Percentiles rank a stretch among this genome's conserved stretches.
Conservation (phyloP, 352 stramenopile species). For the Phytophthora nicotianae region DNA sequence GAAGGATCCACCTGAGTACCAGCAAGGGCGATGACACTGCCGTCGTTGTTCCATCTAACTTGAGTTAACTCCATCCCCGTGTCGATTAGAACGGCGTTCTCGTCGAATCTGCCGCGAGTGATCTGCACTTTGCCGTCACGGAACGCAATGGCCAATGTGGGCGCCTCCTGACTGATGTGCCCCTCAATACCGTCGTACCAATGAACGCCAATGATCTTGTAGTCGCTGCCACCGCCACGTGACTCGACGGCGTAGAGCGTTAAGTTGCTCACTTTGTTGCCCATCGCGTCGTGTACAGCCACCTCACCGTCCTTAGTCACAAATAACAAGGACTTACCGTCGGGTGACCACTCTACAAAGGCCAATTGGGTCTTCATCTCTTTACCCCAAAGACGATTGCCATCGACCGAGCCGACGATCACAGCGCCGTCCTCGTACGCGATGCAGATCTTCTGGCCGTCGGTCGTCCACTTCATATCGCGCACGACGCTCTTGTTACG, state of each 20-base stretch:
- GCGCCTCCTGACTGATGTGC: slow-evolving; percentile 87
- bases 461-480: slow-evolving; percentile 95
- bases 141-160: slow-evolving; percentile 92
- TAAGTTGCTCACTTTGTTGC: slow-evolving; percentile 86
- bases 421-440: slow-evolving; percentile 94
- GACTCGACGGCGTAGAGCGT: slow-evolving; percentile 79
- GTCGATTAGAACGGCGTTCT: slow-evolving; percentile 90
- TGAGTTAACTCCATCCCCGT: slow-evolving; percentile 88
- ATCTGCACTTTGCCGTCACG: slow-evolving; percentile 92
- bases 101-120: slow-evolving; percentile 85
- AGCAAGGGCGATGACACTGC: slow-evolving; percentile 89
- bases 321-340: slow-evolving; percentile 90
- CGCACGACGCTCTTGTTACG: slow-evolving; percentile 93
- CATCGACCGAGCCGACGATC: slow-evolving; percentile 94
- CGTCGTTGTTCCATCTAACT: slow-evolving; percentile 92
- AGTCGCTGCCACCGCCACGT: slow-evolving; percentile 43
- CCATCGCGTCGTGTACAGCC: slow-evolving; percentile 85
- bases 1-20: slow-evolving; percentile 58
- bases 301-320: slow-evolving; percentile 87
- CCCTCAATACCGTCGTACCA: slow-evolving; percentile 90
- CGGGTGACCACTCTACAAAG: slow-evolving; percentile 94
- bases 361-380: slow-evolving; percentile 92
- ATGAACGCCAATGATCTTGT: slow-evolving; percentile 84
- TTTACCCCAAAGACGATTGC: slow-evolving; percentile 94
- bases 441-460: slow-evolving; percentile 96